phyloP scores from a whole-genome alignment of 495 filamentous ascomycete species.

The Xylaria acuta region DNA sequence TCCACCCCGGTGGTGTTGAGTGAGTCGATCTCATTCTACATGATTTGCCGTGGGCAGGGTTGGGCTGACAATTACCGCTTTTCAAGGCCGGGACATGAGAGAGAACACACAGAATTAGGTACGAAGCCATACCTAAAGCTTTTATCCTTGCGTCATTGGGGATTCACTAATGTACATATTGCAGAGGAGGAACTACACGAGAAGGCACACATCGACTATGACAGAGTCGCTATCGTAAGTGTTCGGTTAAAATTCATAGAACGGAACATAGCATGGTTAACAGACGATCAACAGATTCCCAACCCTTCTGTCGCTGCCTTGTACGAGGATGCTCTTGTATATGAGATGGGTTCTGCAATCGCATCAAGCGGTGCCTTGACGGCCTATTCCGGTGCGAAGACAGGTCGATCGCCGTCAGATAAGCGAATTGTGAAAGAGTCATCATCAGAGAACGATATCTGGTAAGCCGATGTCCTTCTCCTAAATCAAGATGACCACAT shows the following conservation, averaged over 20 bases:
- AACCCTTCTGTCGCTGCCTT: constrained; percentile 90
- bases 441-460: constrained; percentile 86
- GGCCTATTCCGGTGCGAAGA: constrained; percentile 97
- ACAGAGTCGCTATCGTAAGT: constrained; percentile 94
- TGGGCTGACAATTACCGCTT: not conserved
- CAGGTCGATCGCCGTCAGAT: constrained; percentile 93
- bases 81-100: constrained; percentile 66
- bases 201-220: constrained; percentile 98
- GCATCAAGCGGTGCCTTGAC: constrained; percentile 93
- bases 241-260: not conserved
- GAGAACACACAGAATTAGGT: constrained; percentile 89
- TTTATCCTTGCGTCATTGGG: not conserved
- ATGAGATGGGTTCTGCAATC: constrained; percentile 97
- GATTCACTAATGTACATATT: constrained; percentile 31
- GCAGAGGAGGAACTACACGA: constrained; percentile 94
- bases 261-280: constrained; percentile 18
- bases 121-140: constrained; percentile 26
- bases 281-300: constrained; percentile 66
- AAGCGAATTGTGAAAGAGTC: constrained; percentile 96
- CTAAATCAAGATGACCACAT: not conserved
- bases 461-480: constrained; percentile 70
- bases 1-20: constrained; percentile 91
- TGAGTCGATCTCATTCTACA: constrained; percentile 56
- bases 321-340: constrained; percentile 97
- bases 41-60: not conserved